Percentiles rank a stretch among this genome's conserved stretches.
phyloP scores from a whole-genome alignment of 148 eudicot species.

The Spergularia bocconei region DNA sequence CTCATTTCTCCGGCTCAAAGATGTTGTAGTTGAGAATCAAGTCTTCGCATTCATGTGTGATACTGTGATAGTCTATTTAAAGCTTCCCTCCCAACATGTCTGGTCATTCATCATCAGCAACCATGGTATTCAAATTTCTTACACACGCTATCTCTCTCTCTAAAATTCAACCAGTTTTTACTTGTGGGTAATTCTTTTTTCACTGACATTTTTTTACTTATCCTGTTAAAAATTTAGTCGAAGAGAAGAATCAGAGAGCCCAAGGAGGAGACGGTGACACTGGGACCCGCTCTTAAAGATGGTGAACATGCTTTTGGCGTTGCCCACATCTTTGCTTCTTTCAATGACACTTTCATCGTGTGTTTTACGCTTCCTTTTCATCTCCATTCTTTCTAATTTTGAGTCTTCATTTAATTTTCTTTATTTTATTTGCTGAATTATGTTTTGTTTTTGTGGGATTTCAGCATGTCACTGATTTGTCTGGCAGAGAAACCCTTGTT shows the following conservation, averaged over 20 bases:
- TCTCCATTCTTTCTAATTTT: neutral
- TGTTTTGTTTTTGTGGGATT: slow-evolving; percentile 3
- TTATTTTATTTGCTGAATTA: too few species aligned
- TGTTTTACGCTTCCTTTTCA: slow-evolving; percentile 14
- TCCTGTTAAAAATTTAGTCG: slow-evolving; percentile 27
- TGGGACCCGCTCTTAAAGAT: slow-evolving; percentile 69
- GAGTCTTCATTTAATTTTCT: neutral
- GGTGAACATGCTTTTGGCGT: slow-evolving; percentile 83
- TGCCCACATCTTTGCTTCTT: slow-evolving; percentile 84
- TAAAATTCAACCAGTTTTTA: neutral
- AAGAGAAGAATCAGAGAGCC: slow-evolving; percentile 75
- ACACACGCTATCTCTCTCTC: neutral
- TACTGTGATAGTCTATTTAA: too few species aligned
- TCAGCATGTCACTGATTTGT: slow-evolving; percentile 89
- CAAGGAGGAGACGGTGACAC: slow-evolving; percentile 69
- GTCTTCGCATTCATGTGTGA: too few species aligned
- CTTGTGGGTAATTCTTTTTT: too few species aligned
- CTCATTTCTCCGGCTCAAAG: too few species aligned
- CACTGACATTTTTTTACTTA: neutral
- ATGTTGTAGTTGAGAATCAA: too few species aligned
- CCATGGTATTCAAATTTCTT: slow-evolving; percentile 9
- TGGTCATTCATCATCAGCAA: neutral
- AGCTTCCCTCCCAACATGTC: too few species aligned
- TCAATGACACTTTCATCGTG: slow-evolving; percentile 87
- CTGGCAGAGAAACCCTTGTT: slow-evolving; percentile 88